These are phyloP conservation scores for Phytophthora sp. DNA, from an alignment of 352 stramenopile species.

Conservation along the genomic window DNA sequence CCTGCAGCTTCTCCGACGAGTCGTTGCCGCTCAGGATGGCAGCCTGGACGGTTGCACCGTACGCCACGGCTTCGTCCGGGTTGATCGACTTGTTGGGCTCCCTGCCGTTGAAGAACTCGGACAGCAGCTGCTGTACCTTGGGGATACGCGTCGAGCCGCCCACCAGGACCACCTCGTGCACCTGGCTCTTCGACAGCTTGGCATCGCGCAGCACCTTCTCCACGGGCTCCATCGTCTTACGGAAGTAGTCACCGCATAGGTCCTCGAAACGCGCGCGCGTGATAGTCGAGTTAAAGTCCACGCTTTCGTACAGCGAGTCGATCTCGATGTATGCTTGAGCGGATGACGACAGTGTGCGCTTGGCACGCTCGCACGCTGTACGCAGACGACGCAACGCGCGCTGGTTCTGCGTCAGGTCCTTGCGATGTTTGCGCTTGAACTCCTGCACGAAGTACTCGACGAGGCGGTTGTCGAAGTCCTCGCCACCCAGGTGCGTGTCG, in stretches of 20 bases:
- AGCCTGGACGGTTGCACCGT: slow-evolving; percentile 77
- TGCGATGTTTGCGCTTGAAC: slow-evolving; percentile 92
- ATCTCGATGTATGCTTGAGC: slow-evolving; percentile 95
- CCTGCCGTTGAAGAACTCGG: slow-evolving; percentile 72
- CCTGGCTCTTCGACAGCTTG: slow-evolving; percentile 88
- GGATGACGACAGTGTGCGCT: slow-evolving; percentile 93
- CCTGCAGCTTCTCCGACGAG: slow-evolving; percentile 84
- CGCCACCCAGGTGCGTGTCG: slow-evolving; percentile 93
- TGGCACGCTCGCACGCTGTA: slow-evolving; percentile 94
- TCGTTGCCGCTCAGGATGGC: slow-evolving; percentile 69
- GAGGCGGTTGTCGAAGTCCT: slow-evolving; percentile 95
- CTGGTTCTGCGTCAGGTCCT: slow-evolving; percentile 91
- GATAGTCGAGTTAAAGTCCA: slow-evolving; percentile 95
- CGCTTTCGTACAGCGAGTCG: slow-evolving; percentile 92
- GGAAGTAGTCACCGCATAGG: slow-evolving; percentile 90
- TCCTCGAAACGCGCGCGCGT: slow-evolving; percentile 93
- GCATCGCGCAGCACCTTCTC: slow-evolving; percentile 90
- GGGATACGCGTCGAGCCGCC: slow-evolving; percentile 82
- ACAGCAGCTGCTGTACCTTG: slow-evolving; percentile 68
- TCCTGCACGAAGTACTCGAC: slow-evolving; percentile 94
- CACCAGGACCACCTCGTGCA: slow-evolving; percentile 85
- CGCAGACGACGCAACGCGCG: slow-evolving; percentile 90
- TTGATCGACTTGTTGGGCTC: slow-evolving; percentile 86
- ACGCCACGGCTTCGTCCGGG: slow-evolving; percentile 81
- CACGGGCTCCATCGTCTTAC: slow-evolving; percentile 89